phyloP scores from a whole-genome alignment of 1,284 basidiomycete species.

The Cutaneotrichosporon mucoides region DNA sequence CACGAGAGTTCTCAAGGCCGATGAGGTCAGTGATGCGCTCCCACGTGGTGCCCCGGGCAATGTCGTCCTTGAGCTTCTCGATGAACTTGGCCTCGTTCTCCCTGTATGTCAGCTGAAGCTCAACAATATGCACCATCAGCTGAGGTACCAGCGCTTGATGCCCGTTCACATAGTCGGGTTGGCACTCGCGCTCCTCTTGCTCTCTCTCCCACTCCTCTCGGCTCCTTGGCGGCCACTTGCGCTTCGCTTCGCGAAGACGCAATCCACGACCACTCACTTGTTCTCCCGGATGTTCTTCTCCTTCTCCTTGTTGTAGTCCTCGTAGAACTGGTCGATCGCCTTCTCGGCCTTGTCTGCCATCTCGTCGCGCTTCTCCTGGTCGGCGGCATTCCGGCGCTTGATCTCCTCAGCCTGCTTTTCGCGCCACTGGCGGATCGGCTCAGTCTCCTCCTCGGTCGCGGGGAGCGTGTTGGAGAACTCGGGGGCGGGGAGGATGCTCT shows the following conservation, averaged over 20 bases:
- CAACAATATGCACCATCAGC: no score
- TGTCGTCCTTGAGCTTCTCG: slow-evolving; percentile 64
- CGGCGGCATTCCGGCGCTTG: slow-evolving; percentile 70
- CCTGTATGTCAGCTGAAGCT: slow-evolving; percentile 52
- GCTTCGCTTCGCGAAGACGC: no score
- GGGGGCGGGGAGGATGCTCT: slow-evolving; percentile 59
- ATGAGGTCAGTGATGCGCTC: slow-evolving; percentile 82
- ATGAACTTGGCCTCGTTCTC: slow-evolving; percentile 83
- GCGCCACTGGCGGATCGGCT: slow-evolving; percentile 86
- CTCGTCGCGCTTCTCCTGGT: slow-evolving; percentile 75
- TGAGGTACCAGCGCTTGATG: no score
- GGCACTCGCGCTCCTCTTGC: no score
- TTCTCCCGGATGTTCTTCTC: slow-evolving; percentile 90
- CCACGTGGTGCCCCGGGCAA: slow-evolving; percentile 93
- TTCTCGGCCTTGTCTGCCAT: slow-evolving; percentile 84
- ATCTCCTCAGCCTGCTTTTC: slow-evolving; percentile 84
- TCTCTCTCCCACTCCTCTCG: no score
- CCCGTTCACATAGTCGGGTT: no score
- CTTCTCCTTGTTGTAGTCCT: slow-evolving; percentile 86
- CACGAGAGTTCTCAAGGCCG: slow-evolving; percentile 85
- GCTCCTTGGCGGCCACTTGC: no score
- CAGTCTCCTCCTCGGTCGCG: slow-evolving; percentile 70
- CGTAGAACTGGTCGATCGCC: slow-evolving; percentile 93
- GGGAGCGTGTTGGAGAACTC: slow-evolving; percentile 47
- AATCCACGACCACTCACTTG: slow-evolving; percentile 62